Percentiles rank a stretch among this genome's conserved stretches.
These are phyloP conservation scores for Brassica incana DNA, from an alignment of 345 rosid genomes.

Conservation along the genomic window DNA sequence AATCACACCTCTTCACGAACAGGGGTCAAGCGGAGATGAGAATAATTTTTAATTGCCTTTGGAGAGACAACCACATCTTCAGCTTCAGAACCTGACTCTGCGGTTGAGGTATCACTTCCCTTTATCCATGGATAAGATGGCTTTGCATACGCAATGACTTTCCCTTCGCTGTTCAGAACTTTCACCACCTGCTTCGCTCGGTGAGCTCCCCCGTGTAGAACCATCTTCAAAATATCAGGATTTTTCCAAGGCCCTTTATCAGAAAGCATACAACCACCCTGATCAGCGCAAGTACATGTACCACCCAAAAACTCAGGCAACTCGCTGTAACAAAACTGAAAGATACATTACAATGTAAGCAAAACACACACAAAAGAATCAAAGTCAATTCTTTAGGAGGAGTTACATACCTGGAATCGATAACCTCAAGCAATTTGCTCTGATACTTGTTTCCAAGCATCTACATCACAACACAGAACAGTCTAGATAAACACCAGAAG, in stretches of 20 bases:
- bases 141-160: slow-evolving; percentile 91
- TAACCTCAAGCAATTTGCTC: slow-evolving; percentile 85
- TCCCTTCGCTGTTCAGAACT: slow-evolving; percentile 84
- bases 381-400: not conserved
- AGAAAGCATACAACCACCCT: slow-evolving; percentile 91
- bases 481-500: slow-evolving; percentile 3
- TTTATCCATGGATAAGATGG: slow-evolving; percentile 76
- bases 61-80: slow-evolving; percentile 87
- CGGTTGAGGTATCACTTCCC: slow-evolving; percentile 97
- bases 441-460: slow-evolving; percentile 94
- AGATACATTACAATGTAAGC: slow-evolving; percentile 22
- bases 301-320: slow-evolving; percentile 91
- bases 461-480: slow-evolving; percentile 41
- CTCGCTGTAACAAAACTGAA: slow-evolving; percentile 55
- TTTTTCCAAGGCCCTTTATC: slow-evolving; percentile 98
- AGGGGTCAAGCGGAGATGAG: slow-evolving; percentile 90
- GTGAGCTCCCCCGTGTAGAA: slow-evolving; percentile 71
- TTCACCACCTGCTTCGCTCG: slow-evolving; percentile 88
- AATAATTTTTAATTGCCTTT: slow-evolving; percentile 75
- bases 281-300: slow-evolving; percentile 70
- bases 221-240: slow-evolving; percentile 78
- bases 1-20: slow-evolving; percentile 85
- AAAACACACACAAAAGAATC: slow-evolving; percentile 23
- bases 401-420: slow-evolving; percentile 64
- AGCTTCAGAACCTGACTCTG: slow-evolving; percentile 99